Conservation (phyloP, 176 grass and related monocot species). For the Carex myosuroides region DNA sequence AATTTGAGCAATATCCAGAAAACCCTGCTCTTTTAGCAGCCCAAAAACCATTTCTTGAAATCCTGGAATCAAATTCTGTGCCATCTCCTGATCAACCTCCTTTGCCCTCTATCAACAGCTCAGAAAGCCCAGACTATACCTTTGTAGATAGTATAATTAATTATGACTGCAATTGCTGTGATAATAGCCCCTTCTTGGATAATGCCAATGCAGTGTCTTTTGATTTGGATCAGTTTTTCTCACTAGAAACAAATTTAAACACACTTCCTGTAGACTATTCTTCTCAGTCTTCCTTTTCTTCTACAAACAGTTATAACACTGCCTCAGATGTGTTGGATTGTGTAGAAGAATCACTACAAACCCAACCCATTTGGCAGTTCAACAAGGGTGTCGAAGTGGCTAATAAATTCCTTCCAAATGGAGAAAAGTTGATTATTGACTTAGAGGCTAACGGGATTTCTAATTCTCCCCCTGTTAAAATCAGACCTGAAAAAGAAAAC, state of each 20-base stretch:
- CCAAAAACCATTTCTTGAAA: conserved; percentile 73
- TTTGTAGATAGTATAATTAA: conserved; percentile 16
- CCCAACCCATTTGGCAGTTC: conserved; percentile 53
- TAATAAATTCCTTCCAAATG: conserved; percentile 53
- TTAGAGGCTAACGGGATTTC: conserved; percentile 27
- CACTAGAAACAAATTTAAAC: conserved; percentile 6
- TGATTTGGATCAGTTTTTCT: conserved; percentile 15
- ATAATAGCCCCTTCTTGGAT: neutral
- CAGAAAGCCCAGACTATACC: conserved; percentile 47
- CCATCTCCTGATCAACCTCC: conserved; percentile 22
- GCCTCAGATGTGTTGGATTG: conserved; percentile 6
- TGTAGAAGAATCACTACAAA: conserved; percentile 5
- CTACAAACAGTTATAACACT: conserved; percentile 10
- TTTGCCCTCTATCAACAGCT: conserved; percentile 28
- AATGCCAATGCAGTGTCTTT: neutral
- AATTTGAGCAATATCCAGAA: conserved; percentile 74
- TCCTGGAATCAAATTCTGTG: conserved; percentile 36
- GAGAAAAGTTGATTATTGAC: conserved; percentile 62
- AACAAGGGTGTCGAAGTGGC: conserved; percentile 49
- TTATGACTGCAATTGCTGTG: conserved; percentile 3
- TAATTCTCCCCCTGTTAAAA: neutral
- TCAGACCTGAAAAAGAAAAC: neutral
- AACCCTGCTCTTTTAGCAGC: conserved; percentile 55
- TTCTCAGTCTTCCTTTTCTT: conserved; percentile 25
- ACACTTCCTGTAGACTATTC: conserved; percentile 1